These are phyloP conservation scores for Alternaria dauci DNA, from an alignment of 2,329 filamentous ascomycete genomes.

Conservation along the genomic window DNA sequence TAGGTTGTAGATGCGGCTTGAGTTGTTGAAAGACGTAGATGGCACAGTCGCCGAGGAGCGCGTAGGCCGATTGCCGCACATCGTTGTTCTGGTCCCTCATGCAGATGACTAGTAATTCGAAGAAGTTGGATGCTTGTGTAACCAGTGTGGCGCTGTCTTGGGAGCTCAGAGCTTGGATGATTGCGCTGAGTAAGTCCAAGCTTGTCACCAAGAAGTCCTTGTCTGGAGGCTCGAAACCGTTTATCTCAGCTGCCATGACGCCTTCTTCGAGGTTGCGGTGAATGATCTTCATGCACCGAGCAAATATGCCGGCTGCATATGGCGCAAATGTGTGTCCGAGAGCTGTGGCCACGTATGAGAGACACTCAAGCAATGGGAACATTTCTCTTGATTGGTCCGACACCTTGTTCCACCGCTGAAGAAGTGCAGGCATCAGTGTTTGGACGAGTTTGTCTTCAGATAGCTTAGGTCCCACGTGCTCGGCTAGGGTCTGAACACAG, in stretches of 20 bases:
- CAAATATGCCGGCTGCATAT: conserved; percentile 86
- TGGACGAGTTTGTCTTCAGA: conserved; percentile 82
- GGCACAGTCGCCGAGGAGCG: conserved; percentile 90
- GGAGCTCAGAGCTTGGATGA: conserved; percentile 86
- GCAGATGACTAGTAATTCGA: conserved; percentile 88
- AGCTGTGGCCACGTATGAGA: conserved; percentile 91
- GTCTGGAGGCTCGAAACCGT: conserved; percentile 78
- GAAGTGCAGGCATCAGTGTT: conserved; percentile 90
- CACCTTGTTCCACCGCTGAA: conserved; percentile 86
- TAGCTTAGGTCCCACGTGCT: conserved; percentile 83
- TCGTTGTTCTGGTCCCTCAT: conserved; percentile 92
- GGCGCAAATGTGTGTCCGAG: conserved; percentile 83
- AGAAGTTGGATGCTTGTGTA: conserved; percentile 79
- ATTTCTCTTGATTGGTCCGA: conserved; percentile 90
- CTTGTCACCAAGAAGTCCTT: conserved; percentile 98
- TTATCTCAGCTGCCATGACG: conserved; percentile 72
- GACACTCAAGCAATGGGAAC: conserved; percentile 93
- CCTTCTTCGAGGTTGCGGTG: conserved; percentile 88
- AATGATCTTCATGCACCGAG: conserved; percentile 88
- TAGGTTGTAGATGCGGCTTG: conserved; percentile 72
- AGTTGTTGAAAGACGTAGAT: conserved; percentile 89
- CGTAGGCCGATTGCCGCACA: conserved; percentile 95
- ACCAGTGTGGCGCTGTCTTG: conserved; percentile 80
- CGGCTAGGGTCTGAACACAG: conserved; percentile 95
- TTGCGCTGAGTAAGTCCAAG: conserved; percentile 88